phyloP scores from a whole-genome alignment of 108 stramenopile genomes.

The Pseudonitzschia pungens region DNA sequence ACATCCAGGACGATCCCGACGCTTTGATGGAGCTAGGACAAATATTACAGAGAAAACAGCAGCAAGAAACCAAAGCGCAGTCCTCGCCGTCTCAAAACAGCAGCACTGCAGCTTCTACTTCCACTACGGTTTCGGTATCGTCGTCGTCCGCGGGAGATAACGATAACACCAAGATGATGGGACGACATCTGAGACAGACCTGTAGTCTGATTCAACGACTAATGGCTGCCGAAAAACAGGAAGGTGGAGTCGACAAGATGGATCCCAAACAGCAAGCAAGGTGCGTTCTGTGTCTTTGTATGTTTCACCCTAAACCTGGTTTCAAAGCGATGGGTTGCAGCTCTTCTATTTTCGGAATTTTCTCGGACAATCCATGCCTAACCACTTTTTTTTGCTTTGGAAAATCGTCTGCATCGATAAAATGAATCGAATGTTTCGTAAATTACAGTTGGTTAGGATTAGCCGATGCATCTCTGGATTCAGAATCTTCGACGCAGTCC shows the following conservation, averaged over 20 bases:
- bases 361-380: not conserved
- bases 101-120: not conserved
- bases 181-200: constrained; percentile 36
- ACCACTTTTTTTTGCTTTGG: not conserved
- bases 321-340: no score
- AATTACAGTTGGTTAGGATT: constrained; percentile 31
- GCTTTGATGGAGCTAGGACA: constrained; percentile 41
- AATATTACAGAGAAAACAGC: constrained; percentile 24
- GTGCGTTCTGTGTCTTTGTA: not conserved
- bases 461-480: constrained; percentile 35
- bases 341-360: no score
- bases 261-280: constrained; percentile 26
- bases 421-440: not conserved
- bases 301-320: not conserved
- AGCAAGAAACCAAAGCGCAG: constrained; percentile 12
- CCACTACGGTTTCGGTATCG: not conserved
- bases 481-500: constrained; percentile 30
- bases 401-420: not conserved
- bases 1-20: constrained; percentile 57
- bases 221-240: constrained; percentile 36
- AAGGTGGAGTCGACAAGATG: constrained; percentile 24
- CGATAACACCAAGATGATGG: constrained; percentile 5
- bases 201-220: constrained; percentile 44
- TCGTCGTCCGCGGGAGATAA: not conserved
- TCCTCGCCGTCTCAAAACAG: not conserved